Percentiles rank a stretch among this genome's conserved stretches.
Conservation (phyloP, 306 rosid genomes). For the Delonix regia region DNA sequence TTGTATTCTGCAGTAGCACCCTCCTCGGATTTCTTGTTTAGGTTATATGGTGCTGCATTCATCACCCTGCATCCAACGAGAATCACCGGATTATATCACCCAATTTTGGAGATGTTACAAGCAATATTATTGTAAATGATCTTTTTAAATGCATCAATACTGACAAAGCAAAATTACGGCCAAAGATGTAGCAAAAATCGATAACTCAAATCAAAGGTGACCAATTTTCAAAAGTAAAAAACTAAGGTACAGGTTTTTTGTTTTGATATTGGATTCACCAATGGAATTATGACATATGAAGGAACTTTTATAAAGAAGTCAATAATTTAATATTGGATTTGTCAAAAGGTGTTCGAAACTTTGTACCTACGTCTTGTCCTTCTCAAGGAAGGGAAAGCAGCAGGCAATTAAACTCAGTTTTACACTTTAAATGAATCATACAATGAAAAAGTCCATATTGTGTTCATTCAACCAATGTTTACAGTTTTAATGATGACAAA, state of each 20-base stretch:
- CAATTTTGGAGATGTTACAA: not conserved
- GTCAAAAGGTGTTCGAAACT: not conserved
- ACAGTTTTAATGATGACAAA: not conserved
- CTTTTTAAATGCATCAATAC: not conserved
- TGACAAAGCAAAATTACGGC: not conserved
- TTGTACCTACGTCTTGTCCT: not conserved
- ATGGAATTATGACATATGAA: not conserved
- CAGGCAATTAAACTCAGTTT: not conserved
- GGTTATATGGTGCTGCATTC: slow-evolving; percentile 75
- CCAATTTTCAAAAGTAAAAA: not conserved
- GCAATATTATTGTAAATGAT: not conserved
- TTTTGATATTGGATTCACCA: not conserved
- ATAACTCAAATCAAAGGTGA: not conserved
- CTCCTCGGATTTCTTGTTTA: slow-evolving; percentile 58
- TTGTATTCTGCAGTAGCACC: slow-evolving; percentile 51
- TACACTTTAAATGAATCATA: not conserved
- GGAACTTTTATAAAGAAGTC: not conserved
- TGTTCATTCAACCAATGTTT: slow-evolving; percentile 2
- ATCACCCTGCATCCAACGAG: slow-evolving; percentile 61
- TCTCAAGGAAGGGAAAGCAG: not conserved
- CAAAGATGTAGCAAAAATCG: not conserved
- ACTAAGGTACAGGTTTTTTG: too few relatives aligned
- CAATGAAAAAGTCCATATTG: not conserved
- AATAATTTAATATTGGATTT: not conserved
- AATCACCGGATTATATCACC: slow-evolving; percentile 25